These are phyloP conservation scores for Ajuga chamaepitys DNA, from an alignment of 257 asterid species.

Conservation along the genomic window DNA sequence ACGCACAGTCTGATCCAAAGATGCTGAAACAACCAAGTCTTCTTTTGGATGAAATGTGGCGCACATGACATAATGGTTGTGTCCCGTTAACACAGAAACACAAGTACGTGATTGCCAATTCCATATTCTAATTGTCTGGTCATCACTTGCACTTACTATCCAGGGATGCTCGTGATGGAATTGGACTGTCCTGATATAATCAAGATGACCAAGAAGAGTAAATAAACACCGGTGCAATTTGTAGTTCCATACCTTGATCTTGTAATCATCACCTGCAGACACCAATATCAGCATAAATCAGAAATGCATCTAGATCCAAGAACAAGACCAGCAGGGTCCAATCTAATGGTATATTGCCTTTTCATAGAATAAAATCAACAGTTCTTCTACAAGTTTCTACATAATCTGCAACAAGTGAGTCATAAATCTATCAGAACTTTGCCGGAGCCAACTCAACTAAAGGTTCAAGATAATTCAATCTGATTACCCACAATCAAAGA, in stretches of 20 bases:
- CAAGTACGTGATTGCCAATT: slow-evolving; percentile 98
- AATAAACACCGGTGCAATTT: slow-evolving; percentile 91
- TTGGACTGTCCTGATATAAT: slow-evolving; percentile 90
- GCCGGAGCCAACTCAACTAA: too few species aligned
- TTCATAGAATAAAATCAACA: background rate
- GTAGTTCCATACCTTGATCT: slow-evolving; percentile 96
- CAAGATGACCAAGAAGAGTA: slow-evolving; percentile 98
- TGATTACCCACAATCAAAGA: too few species aligned
- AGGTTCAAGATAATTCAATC: too few species aligned
- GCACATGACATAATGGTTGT: slow-evolving; percentile 97
- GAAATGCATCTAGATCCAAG: too few species aligned
- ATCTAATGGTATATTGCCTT: background rate
- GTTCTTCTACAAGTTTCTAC: too few species aligned
- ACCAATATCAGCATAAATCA: background rate
- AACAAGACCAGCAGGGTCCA: too few species aligned
- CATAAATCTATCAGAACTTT: too few species aligned
- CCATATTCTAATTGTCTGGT: slow-evolving; percentile 98
- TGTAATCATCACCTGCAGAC: slow-evolving; percentile 93
- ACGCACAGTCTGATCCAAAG: slow-evolving; percentile 96
- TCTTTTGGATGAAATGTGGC: slow-evolving; percentile 97
- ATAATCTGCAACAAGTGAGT: too few species aligned
- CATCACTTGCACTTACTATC: slow-evolving; percentile 98
- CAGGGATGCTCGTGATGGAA: slow-evolving; percentile 98
- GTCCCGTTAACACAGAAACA: slow-evolving; percentile 91
- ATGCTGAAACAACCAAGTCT: slow-evolving; percentile 94